phyloP scores from a whole-genome alignment of 2,329 filamentous ascomycete genomes.

The Didymella arachidicola region DNA sequence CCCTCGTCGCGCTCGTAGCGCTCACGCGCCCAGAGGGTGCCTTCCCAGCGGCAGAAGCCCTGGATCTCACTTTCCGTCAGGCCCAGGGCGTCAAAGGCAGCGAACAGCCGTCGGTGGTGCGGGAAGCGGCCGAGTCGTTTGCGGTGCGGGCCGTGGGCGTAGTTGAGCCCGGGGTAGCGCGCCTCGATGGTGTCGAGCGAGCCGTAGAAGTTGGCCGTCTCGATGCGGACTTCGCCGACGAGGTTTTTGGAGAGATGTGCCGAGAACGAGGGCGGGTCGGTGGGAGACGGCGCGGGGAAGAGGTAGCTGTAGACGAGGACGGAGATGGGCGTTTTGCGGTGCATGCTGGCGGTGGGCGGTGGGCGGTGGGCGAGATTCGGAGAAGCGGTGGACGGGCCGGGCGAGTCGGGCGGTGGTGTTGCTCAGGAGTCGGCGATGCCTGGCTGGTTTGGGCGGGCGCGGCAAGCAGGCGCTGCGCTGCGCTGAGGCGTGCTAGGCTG shows the following conservation, averaged over 20 bases:
- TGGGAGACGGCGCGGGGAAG: slow-evolving; percentile 71
- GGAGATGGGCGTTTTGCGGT: slow-evolving; percentile 71
- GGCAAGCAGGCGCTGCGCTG: slow-evolving; percentile 16
- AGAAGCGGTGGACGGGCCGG: too few species aligned
- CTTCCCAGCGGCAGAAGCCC: slow-evolving; percentile 80
- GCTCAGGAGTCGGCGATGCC: too few species aligned
- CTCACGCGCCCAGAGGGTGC: slow-evolving; percentile 82
- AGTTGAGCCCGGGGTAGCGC: slow-evolving; percentile 83
- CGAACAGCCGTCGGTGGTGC: slow-evolving; percentile 79
- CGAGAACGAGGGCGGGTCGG: slow-evolving; percentile 75
- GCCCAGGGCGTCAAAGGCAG: slow-evolving; percentile 73
- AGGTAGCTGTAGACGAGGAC: slow-evolving; percentile 77
- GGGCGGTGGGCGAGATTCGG: too few species aligned
- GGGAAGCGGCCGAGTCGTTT: slow-evolving; percentile 79
- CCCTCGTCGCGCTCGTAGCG: slow-evolving; percentile 79
- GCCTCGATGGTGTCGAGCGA: slow-evolving; percentile 81
- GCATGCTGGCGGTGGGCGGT: slow-evolving; percentile 62
- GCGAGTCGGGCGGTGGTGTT: too few species aligned
- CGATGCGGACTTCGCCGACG: slow-evolving; percentile 78
- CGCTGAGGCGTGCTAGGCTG: slow-evolving; percentile 19
- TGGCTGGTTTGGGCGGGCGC: not conserved
- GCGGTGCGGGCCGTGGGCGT: slow-evolving; percentile 74
- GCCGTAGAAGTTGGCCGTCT: slow-evolving; percentile 80
- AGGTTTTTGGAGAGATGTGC: slow-evolving; percentile 74
- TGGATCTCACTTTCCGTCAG: slow-evolving; percentile 75